Percentiles rank a stretch among this genome's conserved stretches.
Conservation (phyloP, 441 rosid species). For the Croton laevigatus region DNA sequence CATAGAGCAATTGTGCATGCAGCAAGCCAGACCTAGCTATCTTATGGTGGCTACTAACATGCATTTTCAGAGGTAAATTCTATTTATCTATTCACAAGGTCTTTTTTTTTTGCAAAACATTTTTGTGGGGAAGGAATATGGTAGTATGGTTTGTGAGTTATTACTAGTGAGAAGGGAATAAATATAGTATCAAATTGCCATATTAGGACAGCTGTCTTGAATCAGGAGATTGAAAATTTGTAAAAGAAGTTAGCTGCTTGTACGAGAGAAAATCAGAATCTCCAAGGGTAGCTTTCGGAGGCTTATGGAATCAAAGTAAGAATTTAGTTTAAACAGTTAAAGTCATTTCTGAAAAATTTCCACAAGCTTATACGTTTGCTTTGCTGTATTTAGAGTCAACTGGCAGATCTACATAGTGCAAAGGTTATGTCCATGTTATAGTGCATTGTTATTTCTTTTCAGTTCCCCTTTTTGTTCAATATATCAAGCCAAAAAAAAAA, state of each 20-base stretch:
- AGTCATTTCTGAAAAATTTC: not conserved
- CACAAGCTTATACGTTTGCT: slow-evolving; percentile 23
- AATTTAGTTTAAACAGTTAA: slow-evolving; percentile 5
- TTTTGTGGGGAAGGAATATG: not conserved
- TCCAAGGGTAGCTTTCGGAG: slow-evolving; percentile 97
- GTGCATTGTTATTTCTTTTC: not conserved
- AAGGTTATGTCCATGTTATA: slow-evolving; percentile 38
- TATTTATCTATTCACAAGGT: not conserved
- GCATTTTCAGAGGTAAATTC: slow-evolving; percentile 89
- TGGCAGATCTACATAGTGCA: slow-evolving; percentile 78
- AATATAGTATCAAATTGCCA: slow-evolving; percentile 26
- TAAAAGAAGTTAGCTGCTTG: slow-evolving; percentile 61
- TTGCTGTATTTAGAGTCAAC: slow-evolving; percentile 56
- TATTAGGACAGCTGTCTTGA: slow-evolving; percentile 97
- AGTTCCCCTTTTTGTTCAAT: not conserved
- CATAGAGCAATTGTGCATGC: slow-evolving; percentile 95
- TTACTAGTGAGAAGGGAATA: not conserved
- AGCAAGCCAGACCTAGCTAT: slow-evolving; percentile 94
- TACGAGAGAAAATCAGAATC: slow-evolving; percentile 71
- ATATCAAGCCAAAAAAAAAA: not conserved
- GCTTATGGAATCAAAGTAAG: slow-evolving; percentile 87
- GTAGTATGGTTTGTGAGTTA: not conserved
- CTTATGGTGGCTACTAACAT: slow-evolving; percentile 88
- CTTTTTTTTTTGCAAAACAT: not conserved
- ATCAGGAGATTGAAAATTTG: slow-evolving; percentile 91